Evolutionary conservation across 805 yeast genomes (phyloP).

Genomic region (Barnettozyma californica): DNA sequence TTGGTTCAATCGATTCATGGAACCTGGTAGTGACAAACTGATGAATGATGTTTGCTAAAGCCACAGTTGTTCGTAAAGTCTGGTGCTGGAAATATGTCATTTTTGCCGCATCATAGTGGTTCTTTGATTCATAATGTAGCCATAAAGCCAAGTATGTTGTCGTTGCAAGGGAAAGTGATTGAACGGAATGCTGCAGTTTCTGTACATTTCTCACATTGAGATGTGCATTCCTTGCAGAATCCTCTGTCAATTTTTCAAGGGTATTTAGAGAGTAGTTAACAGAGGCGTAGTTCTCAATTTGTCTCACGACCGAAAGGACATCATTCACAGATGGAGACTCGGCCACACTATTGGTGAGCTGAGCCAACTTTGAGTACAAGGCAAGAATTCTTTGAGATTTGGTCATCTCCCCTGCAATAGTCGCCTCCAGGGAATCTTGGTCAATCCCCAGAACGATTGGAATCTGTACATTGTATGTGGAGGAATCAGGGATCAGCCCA

Average conservation of each 20-base stretch:
- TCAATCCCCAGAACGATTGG: constrained; percentile 9
- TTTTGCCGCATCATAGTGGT: constrained; percentile 11
- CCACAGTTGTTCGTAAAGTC: constrained; percentile 5
- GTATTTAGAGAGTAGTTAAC: constrained; percentile 14
- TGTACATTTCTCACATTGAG: constrained; percentile 14
- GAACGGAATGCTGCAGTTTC: constrained; percentile 13
- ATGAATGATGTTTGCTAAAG: constrained; percentile 14
- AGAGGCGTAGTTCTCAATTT: constrained; percentile 14
- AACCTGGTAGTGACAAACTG: constrained; percentile 14
- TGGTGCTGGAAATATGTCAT: constrained; percentile 8
- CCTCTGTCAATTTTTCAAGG: constrained; percentile 3
- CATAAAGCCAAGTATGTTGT: constrained; percentile 18
- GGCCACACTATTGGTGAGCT: constrained; percentile 18
- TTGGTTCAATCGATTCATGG: constrained; percentile 11
- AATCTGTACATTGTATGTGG: constrained; percentile 14
- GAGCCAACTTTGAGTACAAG: constrained; percentile 14
- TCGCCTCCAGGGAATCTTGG: constrained; percentile 9
- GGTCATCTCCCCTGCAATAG: constrained; percentile 12
- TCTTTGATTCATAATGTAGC: constrained; percentile 18
- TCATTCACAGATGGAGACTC: constrained; percentile 15
- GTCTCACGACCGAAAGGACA: constrained; percentile 10
- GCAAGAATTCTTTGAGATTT: constrained; percentile 17
- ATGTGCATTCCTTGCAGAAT: constrained; percentile 1
- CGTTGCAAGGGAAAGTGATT: constrained; percentile 15
- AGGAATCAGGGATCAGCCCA: constrained; percentile 16